Percentiles rank a stretch among this genome's conserved stretches.
phyloP scores from a whole-genome alignment of 805 yeast species.

The Danielia oregonensis region DNA sequence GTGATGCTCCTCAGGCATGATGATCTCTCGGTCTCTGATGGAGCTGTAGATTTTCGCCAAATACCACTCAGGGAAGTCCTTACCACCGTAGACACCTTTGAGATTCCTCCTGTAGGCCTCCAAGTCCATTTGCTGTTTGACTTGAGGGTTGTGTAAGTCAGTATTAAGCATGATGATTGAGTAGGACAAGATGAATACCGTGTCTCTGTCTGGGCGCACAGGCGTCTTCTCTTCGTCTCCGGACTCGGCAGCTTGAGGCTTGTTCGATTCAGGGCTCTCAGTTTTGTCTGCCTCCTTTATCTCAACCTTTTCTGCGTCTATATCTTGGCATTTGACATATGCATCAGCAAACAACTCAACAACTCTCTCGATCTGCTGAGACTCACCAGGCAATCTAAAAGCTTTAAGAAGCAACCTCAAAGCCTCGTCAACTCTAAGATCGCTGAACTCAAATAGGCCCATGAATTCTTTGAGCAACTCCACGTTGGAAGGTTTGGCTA shows the following conservation, averaged over 20 bases:
- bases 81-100: conserved; percentile 70
- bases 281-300: conserved; percentile 23
- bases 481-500: conserved; percentile 71
- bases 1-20: conserved; percentile 97
- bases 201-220: conserved; percentile 75
- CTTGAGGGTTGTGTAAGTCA: conserved; percentile 88
- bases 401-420: conserved; percentile 74
- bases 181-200: conserved; percentile 84
- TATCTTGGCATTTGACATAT: conserved; percentile 69
- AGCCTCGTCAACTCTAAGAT: conserved; percentile 89
- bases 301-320: conserved; percentile 20
- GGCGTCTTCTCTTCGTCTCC: too few relatives aligned
- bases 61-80: conserved; percentile 84
- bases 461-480: conserved; percentile 63
- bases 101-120: conserved; percentile 78
- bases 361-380: conserved; percentile 92
- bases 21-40: conserved; percentile 81
- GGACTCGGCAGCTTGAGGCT: conserved; percentile 10
- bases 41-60: conserved; percentile 75
- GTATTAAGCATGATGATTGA: conserved; percentile 94
- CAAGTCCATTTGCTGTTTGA: conserved; percentile 85
- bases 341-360: conserved; percentile 82
- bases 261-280: conserved; percentile 11
- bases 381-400: conserved; percentile 94
- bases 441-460: conserved; percentile 66